Conservation (phyloP, 495 filamentous ascomycete species). For the Penicillium nucicola region DNA sequence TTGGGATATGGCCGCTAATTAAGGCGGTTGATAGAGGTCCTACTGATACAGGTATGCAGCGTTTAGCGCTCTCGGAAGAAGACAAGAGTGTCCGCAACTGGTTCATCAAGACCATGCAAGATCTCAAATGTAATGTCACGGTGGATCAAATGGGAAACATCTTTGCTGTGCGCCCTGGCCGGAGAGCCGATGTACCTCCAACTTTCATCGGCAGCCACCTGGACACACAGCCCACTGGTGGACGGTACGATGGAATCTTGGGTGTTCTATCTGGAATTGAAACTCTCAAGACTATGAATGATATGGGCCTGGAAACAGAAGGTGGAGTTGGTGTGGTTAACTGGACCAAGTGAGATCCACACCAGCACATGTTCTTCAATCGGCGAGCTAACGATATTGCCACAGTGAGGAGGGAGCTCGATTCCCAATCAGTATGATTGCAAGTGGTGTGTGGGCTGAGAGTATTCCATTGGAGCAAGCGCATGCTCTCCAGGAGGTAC, state of each 20-base stretch:
- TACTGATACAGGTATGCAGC: conserved; percentile 65
- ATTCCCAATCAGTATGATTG: conserved; percentile 74
- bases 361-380: too few species aligned
- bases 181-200: conserved; percentile 49
- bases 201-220: conserved; percentile 73
- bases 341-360: conserved; percentile 64
- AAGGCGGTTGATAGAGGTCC: conserved; percentile 34
- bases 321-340: conserved; percentile 71
- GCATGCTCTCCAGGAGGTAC: conserved; percentile 54
- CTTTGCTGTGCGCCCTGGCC: conserved; percentile 67
- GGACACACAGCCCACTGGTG: conserved; percentile 75
- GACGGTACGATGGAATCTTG: conserved; percentile 71
- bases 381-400: conserved; percentile 5
- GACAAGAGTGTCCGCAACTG: conserved; percentile 73
- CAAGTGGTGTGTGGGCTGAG: conserved; percentile 76
- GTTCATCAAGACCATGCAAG: conserved; percentile 65
- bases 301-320: conserved; percentile 65
- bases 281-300: conserved; percentile 64
- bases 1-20: conserved; percentile 2
- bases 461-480: conserved; percentile 60
- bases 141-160: conserved; percentile 72
- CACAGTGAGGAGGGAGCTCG: conserved; percentile 71
- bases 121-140: conserved; percentile 59
- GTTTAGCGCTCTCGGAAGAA: conserved; percentile 63
- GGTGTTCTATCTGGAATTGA: conserved; percentile 72